phyloP scores from a whole-genome alignment of 305 asterid genomes.

The Rubia peregrina region DNA sequence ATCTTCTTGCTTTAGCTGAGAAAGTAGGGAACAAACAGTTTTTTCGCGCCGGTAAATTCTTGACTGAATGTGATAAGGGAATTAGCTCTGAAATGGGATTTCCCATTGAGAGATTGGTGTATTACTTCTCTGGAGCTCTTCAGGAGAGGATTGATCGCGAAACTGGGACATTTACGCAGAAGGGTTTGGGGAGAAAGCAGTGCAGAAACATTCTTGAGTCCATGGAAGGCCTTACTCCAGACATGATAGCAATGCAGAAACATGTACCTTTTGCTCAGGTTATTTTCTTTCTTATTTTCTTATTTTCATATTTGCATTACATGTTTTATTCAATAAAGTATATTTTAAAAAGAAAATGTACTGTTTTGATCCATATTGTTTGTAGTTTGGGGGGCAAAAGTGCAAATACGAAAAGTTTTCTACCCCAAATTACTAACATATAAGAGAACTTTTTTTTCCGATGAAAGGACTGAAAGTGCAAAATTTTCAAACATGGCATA shows the following conservation, averaged over 20 bases:
- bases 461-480: not conserved
- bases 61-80: conserved; percentile 27
- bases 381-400: no score
- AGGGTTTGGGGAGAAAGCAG: conserved; percentile 28
- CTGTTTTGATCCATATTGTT: no score
- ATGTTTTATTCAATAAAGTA: not conserved
- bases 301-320: no score
- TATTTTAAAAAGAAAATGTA: no score
- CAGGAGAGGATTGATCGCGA: conserved; percentile 42
- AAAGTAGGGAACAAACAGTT: conserved; percentile 30
- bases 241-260: conserved; percentile 28
- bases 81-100: conserved; percentile 26
- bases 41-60: conserved; percentile 29
- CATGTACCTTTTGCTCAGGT: conserved; percentile 24
- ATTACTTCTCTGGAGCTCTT: conserved; percentile 51
- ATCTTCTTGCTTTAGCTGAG: conserved; percentile 40
- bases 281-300: not conserved
- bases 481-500: not conserved
- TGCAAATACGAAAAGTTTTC: no score
- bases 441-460: no score
- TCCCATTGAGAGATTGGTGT: conserved; percentile 37
- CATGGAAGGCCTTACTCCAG: conserved; percentile 18
- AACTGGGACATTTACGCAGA: conserved; percentile 28
- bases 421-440: no score
- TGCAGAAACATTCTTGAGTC: conserved; percentile 16